Base-by-base conservation (phyloP, 108 stramenopile genomes). In the Skeletonema grethae region DNA sequence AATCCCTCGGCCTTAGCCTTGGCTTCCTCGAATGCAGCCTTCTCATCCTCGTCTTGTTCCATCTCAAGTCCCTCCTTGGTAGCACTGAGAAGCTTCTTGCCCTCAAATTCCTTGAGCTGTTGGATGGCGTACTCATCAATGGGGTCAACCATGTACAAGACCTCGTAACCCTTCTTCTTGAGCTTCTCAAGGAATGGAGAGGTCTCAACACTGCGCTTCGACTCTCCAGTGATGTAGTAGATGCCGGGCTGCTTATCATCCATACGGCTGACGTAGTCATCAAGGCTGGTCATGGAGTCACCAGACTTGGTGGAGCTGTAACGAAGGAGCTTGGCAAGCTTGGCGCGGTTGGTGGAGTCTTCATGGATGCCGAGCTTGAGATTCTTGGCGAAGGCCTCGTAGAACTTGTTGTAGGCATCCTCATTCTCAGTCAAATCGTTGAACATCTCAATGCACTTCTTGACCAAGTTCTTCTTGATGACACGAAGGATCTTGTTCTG, bases 401-500 rank as follows among this genome's bases (percentile, higher is more conserved):
- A 99, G 85, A 99, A 98, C 88, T 99, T 99, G 85, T 96, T 96
- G 98, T 98, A 99, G 59, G 98, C 92, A 73, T 99, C 99, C 36
- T 96, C 90, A 77, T 99, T 98, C 84, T 99, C 99, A 16, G 96
- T 90, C 62, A 99, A 79, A 77, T 99, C 99, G 82, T 87, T 97
- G 91, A 99, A 99, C 86, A 99, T 96, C 79, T 99, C 99, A 74
- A 99, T 96, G 73, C 96, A 98, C 87, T 98, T 98, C 96, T 99
- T 99, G 76, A 99, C 96, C 57, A 99, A 79, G 83, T 99, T 99
- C 96, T 99, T 99, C 90, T 95, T 95, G 95, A 99, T 99, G 82
- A 99, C 99, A 66, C 96, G 90, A 36, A 99, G 94, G 82, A 99
- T 98, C 90, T 98, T 98, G 96, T 99, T 99, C 85, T 99, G 99